Evolutionary conservation across 2,329 filamentous ascomycete genomes (phyloP).

Genomic region (Acrodontium crateriforme): DNA sequence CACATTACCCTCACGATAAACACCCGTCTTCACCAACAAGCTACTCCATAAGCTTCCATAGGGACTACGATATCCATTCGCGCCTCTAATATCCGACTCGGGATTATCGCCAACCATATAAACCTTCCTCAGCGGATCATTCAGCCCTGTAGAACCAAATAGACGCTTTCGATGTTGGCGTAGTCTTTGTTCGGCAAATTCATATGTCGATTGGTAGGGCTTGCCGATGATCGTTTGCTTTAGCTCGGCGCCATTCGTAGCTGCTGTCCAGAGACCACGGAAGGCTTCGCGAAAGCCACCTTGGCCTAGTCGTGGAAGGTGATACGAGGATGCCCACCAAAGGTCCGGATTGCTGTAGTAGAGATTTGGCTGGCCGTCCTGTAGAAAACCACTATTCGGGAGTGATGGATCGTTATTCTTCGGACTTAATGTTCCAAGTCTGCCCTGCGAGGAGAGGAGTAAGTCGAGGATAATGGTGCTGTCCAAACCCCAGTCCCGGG

Average conservation of each 20-base stretch:
- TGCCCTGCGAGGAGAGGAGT: conserved; percentile 62
- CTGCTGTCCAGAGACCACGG: conserved; percentile 59
- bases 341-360: conserved; percentile 88
- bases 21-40: conserved; percentile 67
- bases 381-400: conserved; percentile 65
- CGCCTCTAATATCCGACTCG: conserved; percentile 79
- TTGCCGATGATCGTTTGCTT: conserved; percentile 65
- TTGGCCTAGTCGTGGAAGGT: conserved; percentile 75
- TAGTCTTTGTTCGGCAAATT: conserved; percentile 67
- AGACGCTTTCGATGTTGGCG: conserved; percentile 42
- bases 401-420: conserved; percentile 54
- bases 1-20: conserved; percentile 44
- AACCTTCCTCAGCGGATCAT: conserved; percentile 49
- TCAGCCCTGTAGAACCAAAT: conserved; percentile 23
- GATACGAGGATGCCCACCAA: conserved; percentile 75
- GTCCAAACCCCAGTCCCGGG: conserved; percentile 89
- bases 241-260: not conserved
- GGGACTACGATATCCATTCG: conserved; percentile 57
- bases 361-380: conserved; percentile 63
- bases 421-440: conserved; percentile 63
- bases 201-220: conserved; percentile 63
- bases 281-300: conserved; percentile 78
- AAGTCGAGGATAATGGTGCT: conserved; percentile 73
- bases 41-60: conserved; percentile 62
- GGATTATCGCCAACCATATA: conserved; percentile 75